Base-by-base conservation (phyloP, 176 grass and related monocot genomes). In the Oryza glaberrima region DNA sequence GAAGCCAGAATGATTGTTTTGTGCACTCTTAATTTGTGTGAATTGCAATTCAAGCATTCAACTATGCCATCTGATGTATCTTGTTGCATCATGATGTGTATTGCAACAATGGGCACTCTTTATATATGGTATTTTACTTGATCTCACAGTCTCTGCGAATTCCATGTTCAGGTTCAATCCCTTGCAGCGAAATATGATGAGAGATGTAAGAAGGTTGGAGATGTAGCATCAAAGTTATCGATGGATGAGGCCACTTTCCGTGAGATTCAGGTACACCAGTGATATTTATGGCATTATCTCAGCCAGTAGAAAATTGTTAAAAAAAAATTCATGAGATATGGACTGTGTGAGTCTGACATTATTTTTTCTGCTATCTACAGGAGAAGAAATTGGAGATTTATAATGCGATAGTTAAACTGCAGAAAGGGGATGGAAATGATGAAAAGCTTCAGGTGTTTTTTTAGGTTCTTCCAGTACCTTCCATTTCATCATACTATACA, bases 241-340 rank as follows among this genome's bases (percentile, higher is more conserved):
- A 94, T 96, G 89, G 96, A 99, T 35, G 96, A 99, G 85, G 96
- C 94, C 83, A 99, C 96, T 86, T 99, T 99, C 84, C 91, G 91
- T 73, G 96, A 92, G 41, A 92, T 96, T 79, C 94, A 96, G 94
- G 96, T 99, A 88, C 72, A 44, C 16, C 82, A 75, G 75, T 87
- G 41, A 80, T 83, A 66, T 63, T 23, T 63, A 23, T 22, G 56
- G 58, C 58, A 63, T 30, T 65, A 26, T 81, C 10, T 7, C 32
- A 77, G 36, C n/a, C 23, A 10, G 56, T 64, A 70, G 49, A 61
- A 82, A 25, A 20, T 44, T 48, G 30, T 47, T 5, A 36, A 36
- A 58, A 23, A 73, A 73, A 72, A 0, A 79, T 77, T 70, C 34
- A 81, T 52, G 34, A 70, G 16, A 76, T 84, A 16, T 23, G 67